Base-by-base conservation (phyloP, 2,329 filamentous ascomycete genomes). In the Fusarium humuli region DNA sequence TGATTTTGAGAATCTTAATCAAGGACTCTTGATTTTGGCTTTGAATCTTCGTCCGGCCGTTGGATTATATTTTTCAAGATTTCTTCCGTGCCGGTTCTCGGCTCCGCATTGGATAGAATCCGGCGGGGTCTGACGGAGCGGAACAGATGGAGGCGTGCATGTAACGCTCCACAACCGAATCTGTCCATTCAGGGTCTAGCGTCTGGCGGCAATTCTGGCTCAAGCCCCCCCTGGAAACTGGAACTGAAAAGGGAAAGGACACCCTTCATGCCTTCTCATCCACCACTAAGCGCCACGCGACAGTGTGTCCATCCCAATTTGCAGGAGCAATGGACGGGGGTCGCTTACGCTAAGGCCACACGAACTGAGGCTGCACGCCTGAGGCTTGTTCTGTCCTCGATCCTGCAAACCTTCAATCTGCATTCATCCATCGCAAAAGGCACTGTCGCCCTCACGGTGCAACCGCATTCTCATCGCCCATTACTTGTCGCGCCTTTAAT, bases 271-370 rank as follows among this genome's bases (percentile, higher is more conserved):
- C 34, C 32, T 56, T 49, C 44, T 52, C 16, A 22, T 65, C 60
- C 32, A 57, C 48, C 40, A 59, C 64, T 71, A 71, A 71, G 65
- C 69, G 57, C 69, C 54, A 66, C 61, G 53, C 64, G 61, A 69
- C 60, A 63, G 65, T 71, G 59, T 69, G 59, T 62, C 62, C 70
- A 74, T 70, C 65, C 32, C 32, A 65, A 65, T 65, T 72, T 72
- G 67, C 57, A 71, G 63, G 40, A 56, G 46, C 57, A 48, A 61
- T 40, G 47, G 49, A 37, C 34, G 32, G 48, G 32, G 44, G 54
- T 63, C 63, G 62, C 57, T 63, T 57, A 50, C 50, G 61, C 56
- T 55, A 45, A 57, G 61, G 67, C 61, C 40, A 41, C 40, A 40
- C 37, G 20, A 44, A 30, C 41, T 50, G 60, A 56, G 61, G 40